phyloP scores from a whole-genome alignment of 208 protist genomes.

The Wallacemonas sp. region DNA sequence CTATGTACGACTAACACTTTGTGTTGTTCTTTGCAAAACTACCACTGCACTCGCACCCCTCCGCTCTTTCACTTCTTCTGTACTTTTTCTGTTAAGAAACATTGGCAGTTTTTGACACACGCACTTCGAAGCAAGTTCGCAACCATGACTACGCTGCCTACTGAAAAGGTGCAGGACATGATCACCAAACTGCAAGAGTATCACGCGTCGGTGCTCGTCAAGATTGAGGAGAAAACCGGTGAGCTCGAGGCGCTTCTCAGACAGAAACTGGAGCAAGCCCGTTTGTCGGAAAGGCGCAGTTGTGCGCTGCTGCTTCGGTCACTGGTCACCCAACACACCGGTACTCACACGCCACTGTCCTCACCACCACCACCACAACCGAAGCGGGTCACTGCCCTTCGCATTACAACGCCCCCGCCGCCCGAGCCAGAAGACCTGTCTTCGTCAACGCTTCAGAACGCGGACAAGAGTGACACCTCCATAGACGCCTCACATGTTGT shows the following conservation, averaged over 20 bases:
- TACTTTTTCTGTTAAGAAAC: background rate
- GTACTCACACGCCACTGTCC: background rate
- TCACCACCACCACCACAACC: too few species aligned
- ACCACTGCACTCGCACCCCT: too few species aligned
- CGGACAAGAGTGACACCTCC: background rate
- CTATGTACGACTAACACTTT: too few species aligned
- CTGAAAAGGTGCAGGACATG: conserved; percentile 14
- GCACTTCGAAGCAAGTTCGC: too few species aligned
- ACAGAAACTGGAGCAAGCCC: background rate
- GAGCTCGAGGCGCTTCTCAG: conserved; percentile 19
- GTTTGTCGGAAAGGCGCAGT: background rate
- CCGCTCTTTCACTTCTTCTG: background rate
- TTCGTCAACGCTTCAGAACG: too few species aligned
- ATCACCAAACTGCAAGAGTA: conserved; percentile 24
- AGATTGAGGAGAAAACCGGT: conserved; percentile 26
- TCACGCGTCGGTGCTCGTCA: conserved; percentile 6
- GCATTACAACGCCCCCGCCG: conserved; percentile 10
- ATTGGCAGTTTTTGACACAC: too few species aligned
- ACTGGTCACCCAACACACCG: background rate
- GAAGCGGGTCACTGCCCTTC: background rate
- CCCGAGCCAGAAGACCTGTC: too few species aligned
- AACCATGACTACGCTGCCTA: background rate
- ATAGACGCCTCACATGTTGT: background rate
- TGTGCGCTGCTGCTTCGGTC: conserved; percentile 1
- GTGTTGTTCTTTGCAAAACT: too few species aligned